Evolutionary conservation across 345 rosid genomes (phyloP).

Genomic region (Gossypium turneri): DNA sequence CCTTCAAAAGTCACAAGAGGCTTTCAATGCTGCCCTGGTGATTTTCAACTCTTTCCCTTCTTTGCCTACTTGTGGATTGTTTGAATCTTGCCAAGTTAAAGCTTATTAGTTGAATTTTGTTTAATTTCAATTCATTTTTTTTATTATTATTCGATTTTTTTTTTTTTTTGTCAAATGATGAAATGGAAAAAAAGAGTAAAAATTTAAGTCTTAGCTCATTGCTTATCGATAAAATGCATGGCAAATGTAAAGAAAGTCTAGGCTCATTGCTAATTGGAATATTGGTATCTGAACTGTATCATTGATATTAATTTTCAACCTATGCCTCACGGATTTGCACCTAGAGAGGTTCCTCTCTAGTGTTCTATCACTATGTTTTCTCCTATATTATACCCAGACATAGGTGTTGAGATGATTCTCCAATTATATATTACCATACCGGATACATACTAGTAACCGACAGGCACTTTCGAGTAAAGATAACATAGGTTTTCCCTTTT

Average conservation of each 20-base stretch:
- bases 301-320: not conserved
- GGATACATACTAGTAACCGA: not conserved
- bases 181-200: not conserved
- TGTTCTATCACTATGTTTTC: not conserved
- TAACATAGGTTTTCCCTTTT: not conserved
- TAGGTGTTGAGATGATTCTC: not conserved
- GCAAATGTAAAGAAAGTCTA: not conserved
- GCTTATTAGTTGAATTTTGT: not conserved
- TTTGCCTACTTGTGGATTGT: not conserved
- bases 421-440: not conserved
- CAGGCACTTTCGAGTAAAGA: not conserved
- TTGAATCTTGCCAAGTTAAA: not conserved
- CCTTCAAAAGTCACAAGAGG: conserved; percentile 82
- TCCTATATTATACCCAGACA: not conserved
- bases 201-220: not conserved
- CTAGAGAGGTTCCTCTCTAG: not conserved
- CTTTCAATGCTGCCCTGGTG: conserved; percentile 77
- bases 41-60: not conserved
- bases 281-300: not conserved
- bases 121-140: not conserved
- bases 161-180: not conserved
- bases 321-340: not conserved
- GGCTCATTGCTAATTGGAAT: not conserved
- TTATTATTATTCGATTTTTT: not conserved
- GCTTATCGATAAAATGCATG: not conserved